Base-by-base conservation (phyloP, 163 green algal species). In the Scenedesmus sp. region DNA sequence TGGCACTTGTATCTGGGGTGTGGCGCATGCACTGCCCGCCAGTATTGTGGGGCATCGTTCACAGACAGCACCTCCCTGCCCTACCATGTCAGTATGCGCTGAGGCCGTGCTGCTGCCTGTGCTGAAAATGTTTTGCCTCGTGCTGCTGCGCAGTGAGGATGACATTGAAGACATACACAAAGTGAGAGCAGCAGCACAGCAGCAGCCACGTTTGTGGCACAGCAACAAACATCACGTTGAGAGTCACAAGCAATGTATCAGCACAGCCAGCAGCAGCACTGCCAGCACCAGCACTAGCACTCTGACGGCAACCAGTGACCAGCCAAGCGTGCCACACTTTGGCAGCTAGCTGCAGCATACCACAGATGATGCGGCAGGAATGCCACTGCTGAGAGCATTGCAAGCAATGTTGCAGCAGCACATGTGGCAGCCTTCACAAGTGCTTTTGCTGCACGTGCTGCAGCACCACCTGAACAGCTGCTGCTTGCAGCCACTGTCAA, bases 81-180 rank as follows among this genome's bases (percentile, higher is more conserved):
- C 24, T 12, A 4, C 59, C 65, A 42, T 7, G 2, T 78, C 6
- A 40, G 18, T 42, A 22, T 35, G 22, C 44, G 70, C 70, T 80
- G 70, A 80, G 18, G 73, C 40, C 30, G 20, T 53, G 33, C 82
- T 88, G 82, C 51, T 81, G 70, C 51, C n/a, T 76, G 44, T 61
- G n/a, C 42, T 76, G 20, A 86, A 61, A 86, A 26, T 76, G 30
- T 24, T 16, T 20, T 76, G 65, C 30, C 7, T 70, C 20, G 0
- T 81, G 42, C 35, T 51, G 83, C 22, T 24, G 0, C 68, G 89
- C 96, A 99, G 97, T 68, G 96, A 99, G 80, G 97, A 99, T 94
- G 97, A 99, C 81, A 98, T 99, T 44, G 95, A 97, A 30, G 96
- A 99, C 83, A 98, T 99, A 40, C 95, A 98, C 87, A 97, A 96